Conservation (phyloP, 805 yeast genomes). For the Citeromyces matritensis region DNA sequence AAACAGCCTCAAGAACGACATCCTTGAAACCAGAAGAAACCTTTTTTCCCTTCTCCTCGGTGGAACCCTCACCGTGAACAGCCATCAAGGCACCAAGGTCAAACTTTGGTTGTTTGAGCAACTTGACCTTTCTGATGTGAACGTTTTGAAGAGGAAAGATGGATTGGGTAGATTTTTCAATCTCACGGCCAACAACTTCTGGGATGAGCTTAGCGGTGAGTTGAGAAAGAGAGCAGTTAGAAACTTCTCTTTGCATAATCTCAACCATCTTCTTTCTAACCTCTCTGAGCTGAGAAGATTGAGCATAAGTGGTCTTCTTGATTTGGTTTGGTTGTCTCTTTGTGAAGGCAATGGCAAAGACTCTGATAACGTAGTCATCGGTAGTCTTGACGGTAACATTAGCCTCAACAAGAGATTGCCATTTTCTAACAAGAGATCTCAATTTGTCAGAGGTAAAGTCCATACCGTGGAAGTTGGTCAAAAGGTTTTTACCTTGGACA, state of each 20-base stretch:
- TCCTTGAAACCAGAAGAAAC: slow-evolving; percentile 93
- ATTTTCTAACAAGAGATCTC: slow-evolving; percentile 95
- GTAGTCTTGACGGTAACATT: slow-evolving; percentile 96
- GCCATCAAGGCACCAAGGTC: slow-evolving; percentile 93
- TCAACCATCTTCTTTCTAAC: slow-evolving; percentile 95
- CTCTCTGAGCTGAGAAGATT: slow-evolving; percentile 93
- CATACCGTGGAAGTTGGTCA: slow-evolving; percentile 99
- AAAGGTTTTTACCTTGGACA: slow-evolving; percentile 96
- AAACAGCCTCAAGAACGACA: slow-evolving; percentile 94
- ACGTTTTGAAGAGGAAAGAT: slow-evolving; percentile 97
- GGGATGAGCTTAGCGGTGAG: slow-evolving; percentile 95
- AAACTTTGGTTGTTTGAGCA: slow-evolving; percentile 97
- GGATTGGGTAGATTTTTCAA: slow-evolving; percentile 88
- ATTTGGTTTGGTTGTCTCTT: slow-evolving; percentile 94
- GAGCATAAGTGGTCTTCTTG: slow-evolving; percentile 96
- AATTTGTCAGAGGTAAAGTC: slow-evolving; percentile 97
- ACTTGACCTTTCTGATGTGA: slow-evolving; percentile 97
- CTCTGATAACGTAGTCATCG: slow-evolving; percentile 93
- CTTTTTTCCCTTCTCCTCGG: slow-evolving; percentile 97
- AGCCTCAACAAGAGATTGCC: slow-evolving; percentile 98
- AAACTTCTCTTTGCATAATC: slow-evolving; percentile 92
- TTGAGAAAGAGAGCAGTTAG: slow-evolving; percentile 90
- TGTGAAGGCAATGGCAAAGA: slow-evolving; percentile 97
- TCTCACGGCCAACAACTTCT: slow-evolving; percentile 97
- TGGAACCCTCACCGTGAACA: slow-evolving; percentile 90